Conservation (phyloP, 805 yeast genomes). For the Debaryomyces prosopidis region DNA sequence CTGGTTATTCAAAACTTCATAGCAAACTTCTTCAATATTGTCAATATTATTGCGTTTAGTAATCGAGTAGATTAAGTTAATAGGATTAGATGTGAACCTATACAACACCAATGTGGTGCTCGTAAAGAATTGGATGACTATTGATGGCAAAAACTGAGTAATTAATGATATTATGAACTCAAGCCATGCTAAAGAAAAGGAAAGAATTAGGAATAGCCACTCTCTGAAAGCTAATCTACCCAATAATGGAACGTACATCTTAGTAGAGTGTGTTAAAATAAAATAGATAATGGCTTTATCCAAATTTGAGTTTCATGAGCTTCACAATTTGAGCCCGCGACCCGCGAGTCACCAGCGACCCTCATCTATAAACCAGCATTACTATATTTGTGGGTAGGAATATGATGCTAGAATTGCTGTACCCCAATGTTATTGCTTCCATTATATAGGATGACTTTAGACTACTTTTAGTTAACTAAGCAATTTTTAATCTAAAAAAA, state of each 20-base stretch:
- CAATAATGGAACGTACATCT: constrained; percentile 41
- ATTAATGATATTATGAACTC: constrained; percentile 49
- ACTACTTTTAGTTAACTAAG: too few species aligned
- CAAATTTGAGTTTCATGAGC: too few species aligned
- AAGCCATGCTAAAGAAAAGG: constrained; percentile 48
- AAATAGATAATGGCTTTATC: too few species aligned
- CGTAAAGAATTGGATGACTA: constrained; percentile 38
- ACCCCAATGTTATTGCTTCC: too few species aligned
- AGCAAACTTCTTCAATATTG: constrained; percentile 14
- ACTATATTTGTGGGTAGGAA: too few species aligned
- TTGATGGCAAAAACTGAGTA: constrained; percentile 46
- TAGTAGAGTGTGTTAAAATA: not conserved
- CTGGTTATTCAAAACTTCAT: constrained; percentile 22
- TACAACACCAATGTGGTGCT: constrained; percentile 26
- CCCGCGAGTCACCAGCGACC: too few species aligned
- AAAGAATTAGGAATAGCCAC: constrained; percentile 47
- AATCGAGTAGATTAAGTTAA: constrained; percentile 16
- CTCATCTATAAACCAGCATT: too few species aligned
- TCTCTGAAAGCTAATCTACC: constrained; percentile 50
- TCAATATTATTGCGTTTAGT: constrained; percentile 5
- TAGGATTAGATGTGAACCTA: constrained; percentile 26
- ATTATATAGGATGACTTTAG: too few species aligned
- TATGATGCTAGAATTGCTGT: too few species aligned
- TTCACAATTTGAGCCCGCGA: too few species aligned
- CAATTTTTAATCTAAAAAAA: too few species aligned